Evolutionary conservation across 2,329 filamentous ascomycete genomes (phyloP), one percentile per base, ranked within the genome.

Genomic region (Ascochyta pisi): DNA sequence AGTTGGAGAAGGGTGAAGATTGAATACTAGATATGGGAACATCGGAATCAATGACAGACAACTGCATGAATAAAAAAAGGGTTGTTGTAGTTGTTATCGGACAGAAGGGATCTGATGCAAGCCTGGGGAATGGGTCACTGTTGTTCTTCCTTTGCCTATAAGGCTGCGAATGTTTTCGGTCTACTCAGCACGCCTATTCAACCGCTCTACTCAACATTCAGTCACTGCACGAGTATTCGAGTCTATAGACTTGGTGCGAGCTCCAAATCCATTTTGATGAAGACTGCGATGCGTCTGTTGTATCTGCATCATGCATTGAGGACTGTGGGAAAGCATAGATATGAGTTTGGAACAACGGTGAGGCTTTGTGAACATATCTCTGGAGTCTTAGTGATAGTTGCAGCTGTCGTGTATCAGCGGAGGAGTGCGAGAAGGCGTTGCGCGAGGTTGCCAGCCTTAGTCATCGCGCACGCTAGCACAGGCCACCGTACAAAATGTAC

Each of bases 381-480:
- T 6, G 33, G 16, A 9, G 33, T 35, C n/a, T 16, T 35, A 6
- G 6, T 8, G 8, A n/a, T 7, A 6, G 33, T 16, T 35, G 15
- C 7, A 35, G 33, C n/a, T 6, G 6, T n/a, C 33, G 16, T n/a
- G 12, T 7, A 1, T 33, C 12, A 10, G 29, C 13, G 6, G 4
- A 33, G 6, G 9, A 33, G 29, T 12, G 9, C 29, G 10, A 33
- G 13, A 15, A 12, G 7, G 10, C 29, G 24, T 26, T 26, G 24
- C 24, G 24, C 24, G 33, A 4, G 15, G 29, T 22, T 4, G 39
- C 6, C 29, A 19, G 26, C 15, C 37, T 54, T 62, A 62, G 57
- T 60, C 54, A 52, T 26, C 54, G 41, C 40, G 16, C 16, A 38
- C 57, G 50, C 63, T 45, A 63, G 55, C 54, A 66, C 54, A 15